A percentile compares a stretch with the other conserved stretches of the same genome.
phyloP scores from a whole-genome alignment of 176 grass and related monocot species.

The Musa beccarii region DNA sequence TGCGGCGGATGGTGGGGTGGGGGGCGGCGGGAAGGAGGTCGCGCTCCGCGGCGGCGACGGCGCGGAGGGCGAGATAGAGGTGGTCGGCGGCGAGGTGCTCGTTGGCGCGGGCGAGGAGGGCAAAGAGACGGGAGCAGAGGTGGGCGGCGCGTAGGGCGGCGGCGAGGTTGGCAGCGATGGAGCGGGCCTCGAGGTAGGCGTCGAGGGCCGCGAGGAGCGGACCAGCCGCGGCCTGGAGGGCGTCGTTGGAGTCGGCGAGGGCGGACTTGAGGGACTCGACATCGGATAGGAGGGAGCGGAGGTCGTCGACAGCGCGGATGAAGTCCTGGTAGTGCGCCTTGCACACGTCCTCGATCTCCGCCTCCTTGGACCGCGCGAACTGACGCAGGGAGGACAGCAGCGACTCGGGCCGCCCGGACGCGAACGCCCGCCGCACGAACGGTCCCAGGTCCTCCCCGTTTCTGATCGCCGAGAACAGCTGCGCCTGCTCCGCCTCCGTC shows the following conservation, averaged over 20 bases:
- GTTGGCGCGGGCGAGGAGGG: slow-evolving; percentile 72
- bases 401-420: slow-evolving; percentile 48
- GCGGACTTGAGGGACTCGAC: slow-evolving; percentile 76
- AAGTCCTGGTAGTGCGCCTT: slow-evolving; percentile 93
- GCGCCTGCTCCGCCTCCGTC: slow-evolving; percentile 30
- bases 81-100: slow-evolving; percentile 49
- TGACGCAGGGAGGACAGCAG: slow-evolving; percentile 10
- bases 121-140: slow-evolving; percentile 63
- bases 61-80: slow-evolving; percentile 77
- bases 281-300: slow-evolving; percentile 90
- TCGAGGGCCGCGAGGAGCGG: slow-evolving; percentile 76
- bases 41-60: slow-evolving; percentile 70
- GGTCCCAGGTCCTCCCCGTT: slow-evolving; percentile 77
- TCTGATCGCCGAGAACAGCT: slow-evolving; percentile 57
- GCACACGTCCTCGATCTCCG: slow-evolving; percentile 58
- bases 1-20: slow-evolving; percentile 62
- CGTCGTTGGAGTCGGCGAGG: slow-evolving; percentile 58
- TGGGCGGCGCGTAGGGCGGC: slow-evolving; percentile 49
- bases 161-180: slow-evolving; percentile 58
- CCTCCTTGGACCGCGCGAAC: slow-evolving; percentile 18
- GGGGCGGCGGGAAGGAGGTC: slow-evolving; percentile 51
- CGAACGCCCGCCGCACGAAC: slow-evolving; percentile 55
- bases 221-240: slow-evolving; percentile 55
- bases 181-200: slow-evolving; percentile 65
- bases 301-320: slow-evolving; percentile 86